phyloP scores from a whole-genome alignment of 1,284 basidiomycete species.

The Wallemia ichthyophaga region DNA sequence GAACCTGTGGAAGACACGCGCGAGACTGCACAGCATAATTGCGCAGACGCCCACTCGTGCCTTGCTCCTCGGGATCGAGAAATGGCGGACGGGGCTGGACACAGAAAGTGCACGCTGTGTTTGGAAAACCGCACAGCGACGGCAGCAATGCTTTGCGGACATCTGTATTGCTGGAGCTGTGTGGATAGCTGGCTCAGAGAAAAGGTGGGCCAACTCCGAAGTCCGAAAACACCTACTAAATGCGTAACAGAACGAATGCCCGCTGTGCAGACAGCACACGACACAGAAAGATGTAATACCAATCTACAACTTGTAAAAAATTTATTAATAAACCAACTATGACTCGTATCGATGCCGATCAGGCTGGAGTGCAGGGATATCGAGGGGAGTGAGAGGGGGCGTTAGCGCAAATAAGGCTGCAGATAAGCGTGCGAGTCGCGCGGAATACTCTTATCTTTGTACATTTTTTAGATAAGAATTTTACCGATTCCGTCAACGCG shows the following conservation, averaged over 20 bases:
- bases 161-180: neutral
- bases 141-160: neutral
- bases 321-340: neutral
- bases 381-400: too few species aligned
- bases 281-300: neutral
- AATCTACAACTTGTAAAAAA: neutral
- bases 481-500: neutral
- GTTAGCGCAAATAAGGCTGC: too few species aligned
- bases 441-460: too few species aligned
- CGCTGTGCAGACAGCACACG: neutral
- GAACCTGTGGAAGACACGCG: neutral
- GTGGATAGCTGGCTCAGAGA: neutral
- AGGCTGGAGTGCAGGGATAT: too few species aligned
- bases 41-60: too few species aligned
- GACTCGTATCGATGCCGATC: too few species aligned
- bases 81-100: neutral
- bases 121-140: neutral
- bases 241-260: neutral
- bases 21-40: neutral
- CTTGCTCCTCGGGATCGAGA: too few species aligned
- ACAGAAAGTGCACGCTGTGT: neutral
- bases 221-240: neutral
- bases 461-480: neutral
- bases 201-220: neutral
- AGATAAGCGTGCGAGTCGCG: too few species aligned